These are phyloP conservation scores for Spathaspora jeffriesii DNA, from an alignment of 1,139 yeast genomes.

Conservation along the genomic window DNA sequence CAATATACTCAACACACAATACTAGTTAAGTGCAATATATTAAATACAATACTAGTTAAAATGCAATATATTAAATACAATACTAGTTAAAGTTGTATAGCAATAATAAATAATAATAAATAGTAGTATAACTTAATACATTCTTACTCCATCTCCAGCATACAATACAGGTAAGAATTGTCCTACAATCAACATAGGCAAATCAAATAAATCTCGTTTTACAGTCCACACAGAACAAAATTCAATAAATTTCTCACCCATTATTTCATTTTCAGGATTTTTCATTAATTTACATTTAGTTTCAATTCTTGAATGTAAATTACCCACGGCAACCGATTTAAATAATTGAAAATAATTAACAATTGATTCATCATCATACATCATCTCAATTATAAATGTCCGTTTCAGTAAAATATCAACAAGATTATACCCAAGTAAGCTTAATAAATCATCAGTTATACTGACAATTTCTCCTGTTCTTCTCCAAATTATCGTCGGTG, in stretches of 20 bases:
- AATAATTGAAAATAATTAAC: slow-evolving; percentile 44
- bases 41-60: too few species aligned
- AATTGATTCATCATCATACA: slow-evolving; percentile 50
- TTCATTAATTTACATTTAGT: slow-evolving; percentile 49
- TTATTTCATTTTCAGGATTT: slow-evolving; percentile 2
- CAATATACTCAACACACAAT: too few species aligned
- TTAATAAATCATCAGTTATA: slow-evolving; percentile 65
- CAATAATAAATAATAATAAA: not conserved
- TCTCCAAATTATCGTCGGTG: slow-evolving; percentile 79
- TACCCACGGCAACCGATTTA: slow-evolving; percentile 53
- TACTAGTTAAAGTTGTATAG: not conserved
- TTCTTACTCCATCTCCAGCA: slow-evolving; percentile 38
- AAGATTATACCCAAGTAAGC: slow-evolving; percentile 57
- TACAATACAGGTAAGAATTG: slow-evolving; percentile 49
- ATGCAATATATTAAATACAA: too few species aligned
- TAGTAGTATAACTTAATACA: slow-evolving; percentile 19
- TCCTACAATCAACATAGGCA: slow-evolving; percentile 62
- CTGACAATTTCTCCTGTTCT: slow-evolving; percentile 78
- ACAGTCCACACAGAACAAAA: slow-evolving; percentile 66
- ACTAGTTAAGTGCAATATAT: too few species aligned
- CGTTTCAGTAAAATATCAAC: slow-evolving; percentile 51
- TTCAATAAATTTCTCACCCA: slow-evolving; percentile 31
- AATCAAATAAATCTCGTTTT: slow-evolving; percentile 85
- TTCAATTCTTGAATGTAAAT: slow-evolving; percentile 48
- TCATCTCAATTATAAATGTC: slow-evolving; percentile 51